Base-by-base conservation (phyloP, 192 early-diverging fungal genomes). In the Podila epigama region DNA sequence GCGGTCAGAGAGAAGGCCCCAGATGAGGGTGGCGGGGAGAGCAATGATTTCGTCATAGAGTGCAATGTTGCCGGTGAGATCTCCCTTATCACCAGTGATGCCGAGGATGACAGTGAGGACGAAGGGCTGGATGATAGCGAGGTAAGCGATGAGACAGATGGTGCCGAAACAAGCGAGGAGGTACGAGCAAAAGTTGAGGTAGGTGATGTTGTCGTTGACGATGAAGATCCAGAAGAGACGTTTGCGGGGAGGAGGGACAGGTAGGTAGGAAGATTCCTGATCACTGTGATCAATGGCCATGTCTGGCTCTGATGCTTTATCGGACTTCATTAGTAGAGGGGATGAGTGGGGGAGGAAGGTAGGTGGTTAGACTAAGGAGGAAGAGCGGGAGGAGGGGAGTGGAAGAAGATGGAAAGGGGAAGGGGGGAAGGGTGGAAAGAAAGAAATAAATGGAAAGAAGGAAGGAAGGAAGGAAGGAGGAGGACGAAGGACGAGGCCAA, bases 31-130 rank as follows among this genome's bases (percentile, higher is more conserved):
- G 3, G 79, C 58, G 31, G 85, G 50, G 2, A 93, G 34, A 31
- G 89, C 84, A 20, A 89, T 51, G 51, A 91, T 67, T 77, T 93
- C 86, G 44, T 88, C 88, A 56, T 88, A 89, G 32, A 93, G 86
- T 1, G 86, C 79, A 1, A 93, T 62, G n/a, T 81, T 83, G 1
- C 92, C 92, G 0, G 85, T 80, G 10, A 84, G 40, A 36, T 79
- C 66, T 16, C 86, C 86, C 0, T 29, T 52, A 13, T 62, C 41
- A 15, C 27, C n/a, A 13, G 27, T 58, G 57, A 72, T 52, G 12
- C 54, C 37, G 13, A 87, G 41, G 16, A 82, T 36, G 9, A 69
- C 51, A 1, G 53, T 69, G 50, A 86, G 63, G 54, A 83, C 63
- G 52, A 84, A 80, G 13, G 78, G 58, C 50, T 85, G 83, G n/a